Evolutionary conservation across 1,284 basidiomycete species (phyloP).

Genomic region (Apiotrichum veenhuisii): DNA sequence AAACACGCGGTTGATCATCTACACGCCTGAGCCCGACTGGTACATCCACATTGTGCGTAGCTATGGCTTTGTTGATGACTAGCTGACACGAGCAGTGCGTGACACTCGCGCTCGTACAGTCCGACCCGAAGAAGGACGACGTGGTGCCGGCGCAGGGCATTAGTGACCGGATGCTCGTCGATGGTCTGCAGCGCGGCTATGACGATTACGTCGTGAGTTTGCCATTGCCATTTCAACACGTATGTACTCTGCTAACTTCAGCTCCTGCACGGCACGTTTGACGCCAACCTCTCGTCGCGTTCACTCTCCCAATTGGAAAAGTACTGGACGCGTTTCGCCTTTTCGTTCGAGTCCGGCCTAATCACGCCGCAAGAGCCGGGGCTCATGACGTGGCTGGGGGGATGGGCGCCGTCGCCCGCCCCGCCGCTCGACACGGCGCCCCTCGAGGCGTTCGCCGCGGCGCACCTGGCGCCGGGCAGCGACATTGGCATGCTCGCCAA

Average conservation of each 20-base stretch:
- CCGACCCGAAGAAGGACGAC: constrained; percentile 11
- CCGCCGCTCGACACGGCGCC: neutral
- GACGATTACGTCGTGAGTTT: constrained; percentile 40
- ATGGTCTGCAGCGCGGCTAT: constrained; percentile 33
- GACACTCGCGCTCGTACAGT: neutral
- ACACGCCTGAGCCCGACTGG: constrained; percentile 34
- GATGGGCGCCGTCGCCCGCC: constrained; percentile 11
- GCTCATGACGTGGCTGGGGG: constrained; percentile 26
- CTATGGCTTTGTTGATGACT: neutral
- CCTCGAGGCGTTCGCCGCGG: neutral
- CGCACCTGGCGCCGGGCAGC: neutral
- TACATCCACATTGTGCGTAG: constrained; percentile 39
- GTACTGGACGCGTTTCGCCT: constrained; percentile 43
- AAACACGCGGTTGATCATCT: constrained; percentile 33
- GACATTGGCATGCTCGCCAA: neutral
- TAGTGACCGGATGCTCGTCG: constrained; percentile 33
- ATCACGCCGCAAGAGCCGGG: constrained; percentile 18
- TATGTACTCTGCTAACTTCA: constrained; percentile 15
- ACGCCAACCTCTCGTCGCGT: constrained; percentile 16
- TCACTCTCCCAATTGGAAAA: constrained; percentile 26
- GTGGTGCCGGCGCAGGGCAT: constrained; percentile 23
- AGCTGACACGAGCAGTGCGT: neutral
- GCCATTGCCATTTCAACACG: constrained; percentile 17
- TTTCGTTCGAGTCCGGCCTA: constrained; percentile 30
- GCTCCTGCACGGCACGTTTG: constrained; percentile 34